Base-by-base conservation (phyloP, 2,329 filamentous ascomycete species). In the Talaromyces sp. region DNA sequence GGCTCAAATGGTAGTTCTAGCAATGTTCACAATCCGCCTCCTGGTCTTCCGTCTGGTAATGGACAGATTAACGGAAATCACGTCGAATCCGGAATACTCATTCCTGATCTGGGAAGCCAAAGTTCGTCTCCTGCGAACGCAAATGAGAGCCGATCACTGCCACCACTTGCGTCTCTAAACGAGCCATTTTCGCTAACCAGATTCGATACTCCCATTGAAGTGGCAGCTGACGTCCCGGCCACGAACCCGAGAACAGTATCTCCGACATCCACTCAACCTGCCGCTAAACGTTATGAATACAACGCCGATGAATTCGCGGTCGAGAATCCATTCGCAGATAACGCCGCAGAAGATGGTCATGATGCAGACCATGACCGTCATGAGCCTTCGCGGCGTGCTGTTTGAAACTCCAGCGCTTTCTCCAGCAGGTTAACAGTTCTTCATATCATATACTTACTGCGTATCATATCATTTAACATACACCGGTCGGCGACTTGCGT, bases 241-340 rank as follows among this genome's bases (percentile, higher is more conserved):
- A 57, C 37, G 19, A 58, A 15, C n/a, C 15, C 58, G 13, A 31
- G 47, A 1, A 39, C 61, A 5, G n/a, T 19, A 19, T 17, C 25
- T 33, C 25, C 64, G 11, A 11, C 22, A 35, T 15, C 60, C 15
- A 33, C 33, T 45, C 47, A 43, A 17, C 35, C 64, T 52, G 19
- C 45, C 3, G 37, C 58, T 11, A 43, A 50, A 45, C 61, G 61
- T 11, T 75, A 74, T 61, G 74, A 79, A 63, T 79, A 79, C 61
- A 75, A 75, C 10, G 70, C 78, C 8, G 73, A 74, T 52, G 76
- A 79, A 45, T 79, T 75, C 65, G 74, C 77, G 61, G 76, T 79
- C 22, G 77, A 77, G 65, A 78, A 80, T 64, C 78, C 78, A 8
- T 80, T 80, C 57, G 78, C 77, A 5, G 78, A 80, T 19, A 62